phyloP scores from a whole-genome alignment of 306 rosid genomes.

The Citrullus amarus region DNA sequence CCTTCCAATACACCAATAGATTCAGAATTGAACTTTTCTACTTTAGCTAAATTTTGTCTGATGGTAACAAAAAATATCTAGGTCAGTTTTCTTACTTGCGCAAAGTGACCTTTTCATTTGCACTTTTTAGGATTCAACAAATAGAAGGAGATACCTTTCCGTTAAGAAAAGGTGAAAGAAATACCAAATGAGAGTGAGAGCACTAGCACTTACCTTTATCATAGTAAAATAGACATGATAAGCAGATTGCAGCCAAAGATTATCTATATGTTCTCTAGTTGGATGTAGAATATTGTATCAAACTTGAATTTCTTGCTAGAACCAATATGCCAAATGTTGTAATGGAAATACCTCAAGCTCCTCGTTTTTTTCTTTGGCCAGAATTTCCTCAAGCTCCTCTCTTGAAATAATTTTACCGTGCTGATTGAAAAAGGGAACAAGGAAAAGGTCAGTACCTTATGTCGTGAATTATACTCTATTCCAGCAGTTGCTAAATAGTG shows the following conservation, averaged over 20 bases:
- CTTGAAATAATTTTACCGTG: conserved; percentile 77
- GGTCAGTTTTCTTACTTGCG: no score
- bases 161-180: no score
- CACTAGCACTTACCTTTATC: background rate
- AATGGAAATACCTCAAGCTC: conserved; percentile 53
- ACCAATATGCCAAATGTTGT: background rate
- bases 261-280: background rate
- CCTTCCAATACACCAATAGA: no score
- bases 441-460: background rate
- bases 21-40: no score
- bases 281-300: background rate
- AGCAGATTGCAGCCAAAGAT: background rate
- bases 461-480: background rate
- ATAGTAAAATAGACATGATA: background rate
- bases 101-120: no score
- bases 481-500: background rate
- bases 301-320: conserved; percentile 1
- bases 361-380: conserved; percentile 60
- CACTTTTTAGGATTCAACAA: no score
- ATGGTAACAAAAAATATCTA: no score
- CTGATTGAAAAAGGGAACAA: conserved; percentile 27
- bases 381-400: conserved; percentile 62
- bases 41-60: no score
- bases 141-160: no score
- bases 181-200: background rate